These are phyloP conservation scores for Monilinia fructigena DNA, from an alignment of 2,329 filamentous ascomycete genomes.

Conservation along the genomic window DNA sequence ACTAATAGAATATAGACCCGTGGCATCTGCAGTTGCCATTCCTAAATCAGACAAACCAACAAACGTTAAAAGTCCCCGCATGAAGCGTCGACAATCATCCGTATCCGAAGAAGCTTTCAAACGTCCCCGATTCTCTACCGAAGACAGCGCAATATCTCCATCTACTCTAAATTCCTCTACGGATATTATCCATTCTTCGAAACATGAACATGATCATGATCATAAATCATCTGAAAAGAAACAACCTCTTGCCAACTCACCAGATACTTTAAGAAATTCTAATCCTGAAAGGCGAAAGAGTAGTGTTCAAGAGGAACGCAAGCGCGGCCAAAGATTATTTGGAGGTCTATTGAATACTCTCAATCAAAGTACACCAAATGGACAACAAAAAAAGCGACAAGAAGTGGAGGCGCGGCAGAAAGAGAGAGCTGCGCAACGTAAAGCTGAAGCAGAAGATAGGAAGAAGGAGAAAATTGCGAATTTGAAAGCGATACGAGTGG, in stretches of 20 bases:
- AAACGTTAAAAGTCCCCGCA: slow-evolving; percentile 26
- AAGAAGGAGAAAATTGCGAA: slow-evolving; percentile 64
- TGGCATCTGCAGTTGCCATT: slow-evolving; percentile 42
- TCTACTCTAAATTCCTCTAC: slow-evolving; percentile 37
- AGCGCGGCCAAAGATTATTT: slow-evolving; percentile 81
- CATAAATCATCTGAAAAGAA: slow-evolving; percentile 17
- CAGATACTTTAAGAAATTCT: slow-evolving; percentile 22
- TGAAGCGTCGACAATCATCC: slow-evolving; percentile 52
- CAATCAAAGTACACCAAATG: slow-evolving; percentile 65
- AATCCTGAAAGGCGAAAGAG: slow-evolving; percentile 42
- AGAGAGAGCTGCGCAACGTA: slow-evolving; percentile 71
- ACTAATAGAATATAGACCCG: slow-evolving; percentile 32
- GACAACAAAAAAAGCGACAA: slow-evolving; percentile 65
- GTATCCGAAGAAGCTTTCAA: slow-evolving; percentile 51
- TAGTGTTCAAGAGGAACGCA: slow-evolving; percentile 70
- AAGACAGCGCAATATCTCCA: slow-evolving; percentile 29
- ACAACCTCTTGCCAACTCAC: slow-evolving; percentile 6
- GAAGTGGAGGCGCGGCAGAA: slow-evolving; percentile 83
- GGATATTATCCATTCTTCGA: slow-evolving; percentile 27
- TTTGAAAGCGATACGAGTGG: slow-evolving; percentile 58
- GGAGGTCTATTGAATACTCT: slow-evolving; percentile 64
- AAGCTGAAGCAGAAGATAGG: slow-evolving; percentile 66
- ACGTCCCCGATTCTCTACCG: slow-evolving; percentile 49
- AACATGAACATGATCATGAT: slow-evolving; percentile 22
- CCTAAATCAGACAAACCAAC: slow-evolving; percentile 32